A percentile compares a stretch with the other conserved stretches of the same genome.
phyloP scores from a whole-genome alignment of 2,329 filamentous ascomycete genomes.

The Colletotrichum spinosum region DNA sequence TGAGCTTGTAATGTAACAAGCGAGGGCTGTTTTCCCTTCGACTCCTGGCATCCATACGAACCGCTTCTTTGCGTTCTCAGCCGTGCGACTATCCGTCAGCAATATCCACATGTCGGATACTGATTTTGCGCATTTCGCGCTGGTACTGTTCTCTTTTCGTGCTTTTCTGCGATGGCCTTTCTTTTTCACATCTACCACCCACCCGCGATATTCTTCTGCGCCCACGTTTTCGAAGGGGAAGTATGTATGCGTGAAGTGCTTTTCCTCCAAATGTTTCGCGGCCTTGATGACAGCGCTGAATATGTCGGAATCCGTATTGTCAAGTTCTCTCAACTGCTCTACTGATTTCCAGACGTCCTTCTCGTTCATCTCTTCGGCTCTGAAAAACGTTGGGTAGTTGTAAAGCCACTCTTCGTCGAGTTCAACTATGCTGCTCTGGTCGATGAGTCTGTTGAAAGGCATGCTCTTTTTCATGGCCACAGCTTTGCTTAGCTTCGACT shows the following conservation, averaged over 20 bases:
- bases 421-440: not conserved
- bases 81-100: not conserved
- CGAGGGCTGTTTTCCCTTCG: not conserved
- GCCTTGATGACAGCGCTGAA: too few species aligned
- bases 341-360: not conserved
- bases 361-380: rapidly evolving
- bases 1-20: not conserved
- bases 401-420: conserved; percentile 10
- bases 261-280: too few species aligned
- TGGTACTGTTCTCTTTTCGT: too few species aligned
- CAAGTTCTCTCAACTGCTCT: not conserved
- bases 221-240: too few species aligned
- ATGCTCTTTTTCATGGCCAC: not conserved
- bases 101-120: not conserved
- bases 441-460: not conserved
- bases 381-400: not conserved
- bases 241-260: too few species aligned
- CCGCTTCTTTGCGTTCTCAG: not conserved
- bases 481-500: not conserved
- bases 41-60: not conserved
- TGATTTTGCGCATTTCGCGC: too few species aligned
- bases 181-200: not conserved
- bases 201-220: too few species aligned
- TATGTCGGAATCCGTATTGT: too few species aligned
- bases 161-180: too few species aligned